These are phyloP conservation scores for Colletotrichum caudatum DNA, from an alignment of 2,329 filamentous ascomycete species.

Conservation along the genomic window DNA sequence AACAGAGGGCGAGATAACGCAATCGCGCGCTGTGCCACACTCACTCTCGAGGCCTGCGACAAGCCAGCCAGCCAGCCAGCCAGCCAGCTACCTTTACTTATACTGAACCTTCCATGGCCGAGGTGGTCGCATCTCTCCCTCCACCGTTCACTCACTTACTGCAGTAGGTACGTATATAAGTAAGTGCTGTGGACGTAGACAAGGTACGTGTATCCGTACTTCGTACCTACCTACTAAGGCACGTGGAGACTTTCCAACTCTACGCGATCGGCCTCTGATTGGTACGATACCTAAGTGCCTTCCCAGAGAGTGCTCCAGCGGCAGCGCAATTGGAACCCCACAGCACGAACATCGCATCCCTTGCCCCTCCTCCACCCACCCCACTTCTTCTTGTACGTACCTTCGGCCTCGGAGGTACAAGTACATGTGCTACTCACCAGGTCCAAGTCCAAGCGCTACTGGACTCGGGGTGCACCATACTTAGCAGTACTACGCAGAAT, in stretches of 20 bases:
- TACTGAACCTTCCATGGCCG: slow-evolving; percentile 26
- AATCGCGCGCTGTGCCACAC: slow-evolving; percentile 12
- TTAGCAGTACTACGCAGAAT: slow-evolving; percentile 2
- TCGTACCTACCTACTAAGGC: neutral
- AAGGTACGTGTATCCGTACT: slow-evolving; percentile 30
- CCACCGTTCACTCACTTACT: neutral
- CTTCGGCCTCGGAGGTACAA: neutral
- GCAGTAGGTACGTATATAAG: neutral
- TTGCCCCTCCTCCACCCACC: slow-evolving; percentile 24
- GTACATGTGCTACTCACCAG: neutral
- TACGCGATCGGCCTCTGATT: slow-evolving; percentile 51
- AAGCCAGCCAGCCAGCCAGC: neutral
- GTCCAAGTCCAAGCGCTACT: slow-evolving; percentile 39
- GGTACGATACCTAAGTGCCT: slow-evolving; percentile 47
- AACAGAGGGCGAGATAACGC: slow-evolving; percentile 27
- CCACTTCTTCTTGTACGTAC: slow-evolving; percentile 15
- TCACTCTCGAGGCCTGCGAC: slow-evolving; percentile 14
- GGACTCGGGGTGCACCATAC: slow-evolving; percentile 9
- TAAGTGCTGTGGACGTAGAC: slow-evolving; percentile 14
- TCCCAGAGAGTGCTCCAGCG: slow-evolving; percentile 28
- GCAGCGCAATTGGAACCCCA: slow-evolving; percentile 39
- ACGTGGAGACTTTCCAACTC: slow-evolving; percentile 38
- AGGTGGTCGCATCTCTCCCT: slow-evolving; percentile 31
- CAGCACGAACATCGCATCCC: slow-evolving; percentile 20
- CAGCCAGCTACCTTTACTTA: slow-evolving; percentile 15